Conservation (phyloP, 257 asterid genomes). For the Gentiana dahurica region DNA sequence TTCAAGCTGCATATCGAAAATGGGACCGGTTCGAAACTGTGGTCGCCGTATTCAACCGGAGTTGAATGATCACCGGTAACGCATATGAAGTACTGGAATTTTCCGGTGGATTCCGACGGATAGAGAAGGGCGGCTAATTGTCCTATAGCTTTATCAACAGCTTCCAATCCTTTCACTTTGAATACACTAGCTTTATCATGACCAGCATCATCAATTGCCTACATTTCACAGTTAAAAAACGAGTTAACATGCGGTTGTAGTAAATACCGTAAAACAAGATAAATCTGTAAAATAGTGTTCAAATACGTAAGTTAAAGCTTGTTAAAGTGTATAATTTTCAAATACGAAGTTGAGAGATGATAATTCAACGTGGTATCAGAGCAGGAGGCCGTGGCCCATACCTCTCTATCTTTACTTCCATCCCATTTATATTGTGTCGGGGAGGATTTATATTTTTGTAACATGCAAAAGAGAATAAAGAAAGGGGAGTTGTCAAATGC, state of each 20-base stretch:
- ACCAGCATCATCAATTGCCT: slow-evolving; percentile 99
- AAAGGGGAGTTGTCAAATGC: neutral
- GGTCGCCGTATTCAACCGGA: slow-evolving; percentile 99
- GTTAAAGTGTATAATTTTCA: no score
- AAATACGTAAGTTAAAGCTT: no score
- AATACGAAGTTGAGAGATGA: no score
- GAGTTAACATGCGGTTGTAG: no score
- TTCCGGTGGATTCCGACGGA: slow-evolving; percentile 62
- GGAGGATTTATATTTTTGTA: neutral
- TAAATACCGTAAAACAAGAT: no score
- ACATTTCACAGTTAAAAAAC: slow-evolving; percentile 1
- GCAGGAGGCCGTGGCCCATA: no score
- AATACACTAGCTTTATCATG: slow-evolving; percentile 92
- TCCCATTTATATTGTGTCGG: no score
- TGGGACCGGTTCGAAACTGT: slow-evolving; percentile 97
- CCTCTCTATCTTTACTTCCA: no score
- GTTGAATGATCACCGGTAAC: slow-evolving; percentile 95
- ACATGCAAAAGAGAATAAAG: neutral
- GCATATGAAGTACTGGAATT: slow-evolving; percentile 60
- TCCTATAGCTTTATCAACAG: slow-evolving; percentile 85
- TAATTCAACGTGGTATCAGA: no score
- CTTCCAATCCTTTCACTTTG: slow-evolving; percentile 88
- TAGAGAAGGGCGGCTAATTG: slow-evolving; percentile 86
- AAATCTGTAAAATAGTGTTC: no score
- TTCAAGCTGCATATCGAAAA: slow-evolving; percentile 66